Evolutionary conservation across 1,284 basidiomycete species (phyloP).

Genomic region (Sporisorium exsertum): DNA sequence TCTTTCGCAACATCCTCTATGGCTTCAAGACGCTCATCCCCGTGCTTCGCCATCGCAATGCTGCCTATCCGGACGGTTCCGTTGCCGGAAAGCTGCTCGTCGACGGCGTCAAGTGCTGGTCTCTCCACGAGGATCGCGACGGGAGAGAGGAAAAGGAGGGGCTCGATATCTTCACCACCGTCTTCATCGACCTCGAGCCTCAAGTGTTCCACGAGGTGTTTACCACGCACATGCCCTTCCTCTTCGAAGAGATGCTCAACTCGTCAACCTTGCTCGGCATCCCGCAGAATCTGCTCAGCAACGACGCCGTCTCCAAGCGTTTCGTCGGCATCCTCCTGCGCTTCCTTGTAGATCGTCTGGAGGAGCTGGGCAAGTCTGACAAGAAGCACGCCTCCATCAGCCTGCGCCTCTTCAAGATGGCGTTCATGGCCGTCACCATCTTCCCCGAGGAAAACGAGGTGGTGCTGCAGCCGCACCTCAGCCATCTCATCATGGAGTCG

Average conservation of each 20-base stretch:
- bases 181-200: conserved; percentile 71
- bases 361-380: conserved; percentile 85
- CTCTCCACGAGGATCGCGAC: conserved; percentile 80
- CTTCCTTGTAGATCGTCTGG: conserved; percentile 84
- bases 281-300: conserved; percentile 85
- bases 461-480: conserved; percentile 90
- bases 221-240: conserved; percentile 60
- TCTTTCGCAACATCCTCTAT: conserved; percentile 90
- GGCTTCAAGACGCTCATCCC: conserved; percentile 87
- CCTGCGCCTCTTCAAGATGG: conserved; percentile 94
- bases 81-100: conserved; percentile 88
- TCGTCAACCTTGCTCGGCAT: conserved; percentile 86
- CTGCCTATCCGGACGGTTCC: conserved; percentile 84
- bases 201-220: conserved; percentile 68
- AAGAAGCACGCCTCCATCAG: conserved; percentile 79
- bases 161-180: conserved; percentile 82
- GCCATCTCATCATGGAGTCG: conserved; percentile 95
- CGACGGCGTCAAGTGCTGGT: conserved; percentile 84
- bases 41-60: conserved; percentile 83
- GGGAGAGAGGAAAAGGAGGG: conserved; percentile 85
- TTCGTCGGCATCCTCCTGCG: conserved; percentile 92
- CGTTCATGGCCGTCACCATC: conserved; percentile 87
- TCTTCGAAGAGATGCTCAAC: conserved; percentile 69
- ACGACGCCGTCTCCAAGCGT: conserved; percentile 86
- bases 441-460: conserved; percentile 86